phyloP scores from a whole-genome alignment of 2,329 filamentous ascomycete genomes.

The Aspergillus ochraceoroseus region DNA sequence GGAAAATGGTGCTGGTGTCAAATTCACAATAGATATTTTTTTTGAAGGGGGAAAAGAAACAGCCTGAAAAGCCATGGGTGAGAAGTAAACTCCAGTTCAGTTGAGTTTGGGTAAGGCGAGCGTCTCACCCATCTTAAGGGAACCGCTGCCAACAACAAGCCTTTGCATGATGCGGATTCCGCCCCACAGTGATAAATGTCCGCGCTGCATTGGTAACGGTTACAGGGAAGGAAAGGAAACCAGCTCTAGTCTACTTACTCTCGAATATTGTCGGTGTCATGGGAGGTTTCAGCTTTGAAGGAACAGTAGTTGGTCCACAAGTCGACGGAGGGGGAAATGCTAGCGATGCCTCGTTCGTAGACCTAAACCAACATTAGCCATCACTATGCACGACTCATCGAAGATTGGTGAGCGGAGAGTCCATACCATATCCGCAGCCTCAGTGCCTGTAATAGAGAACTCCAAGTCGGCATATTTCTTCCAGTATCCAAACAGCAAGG shows the following conservation, averaged over 20 bases:
- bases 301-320: constrained; percentile 96
- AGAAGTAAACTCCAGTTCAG: constrained; percentile 47
- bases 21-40: constrained; percentile 21
- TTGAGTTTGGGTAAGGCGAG: constrained; percentile 50
- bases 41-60: constrained; percentile 42
- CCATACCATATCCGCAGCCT: constrained; percentile 90
- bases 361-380: constrained; percentile 52
- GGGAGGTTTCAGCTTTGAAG: constrained; percentile 96
- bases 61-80: constrained; percentile 51
- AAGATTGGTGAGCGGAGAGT: neutral
- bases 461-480: constrained; percentile 98
- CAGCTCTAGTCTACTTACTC: constrained; percentile 83
- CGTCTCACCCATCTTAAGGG: constrained; percentile 60
- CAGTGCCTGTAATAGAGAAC: constrained; percentile 92
- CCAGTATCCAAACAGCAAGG: constrained; percentile 96
- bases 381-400: too few species aligned
- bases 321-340: constrained; percentile 89
- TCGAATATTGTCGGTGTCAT: constrained; percentile 92
- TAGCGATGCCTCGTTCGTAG: constrained; percentile 90
- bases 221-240: constrained; percentile 57
- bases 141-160: constrained; percentile 41
- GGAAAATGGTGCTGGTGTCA: constrained; percentile 26
- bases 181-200: constrained; percentile 32
- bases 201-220: constrained; percentile 42
- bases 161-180: constrained; percentile 33